Percentiles rank a stretch among this genome's conserved stretches.
These are phyloP conservation scores for Vaccinium vitisidaea DNA, from an alignment of 148 eudicot species.

Conservation along the genomic window DNA sequence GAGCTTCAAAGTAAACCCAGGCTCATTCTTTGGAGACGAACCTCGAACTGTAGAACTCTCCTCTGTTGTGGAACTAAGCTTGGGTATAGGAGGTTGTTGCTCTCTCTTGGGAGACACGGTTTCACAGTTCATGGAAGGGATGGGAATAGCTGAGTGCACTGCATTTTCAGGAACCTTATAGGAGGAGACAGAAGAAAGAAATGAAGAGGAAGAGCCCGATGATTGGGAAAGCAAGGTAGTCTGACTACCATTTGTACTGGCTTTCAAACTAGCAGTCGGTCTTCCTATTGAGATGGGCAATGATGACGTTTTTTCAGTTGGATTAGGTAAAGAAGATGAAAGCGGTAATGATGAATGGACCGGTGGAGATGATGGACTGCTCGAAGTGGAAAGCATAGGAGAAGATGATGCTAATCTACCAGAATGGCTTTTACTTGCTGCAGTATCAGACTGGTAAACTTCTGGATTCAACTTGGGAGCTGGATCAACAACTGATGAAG, in stretches of 20 bases:
- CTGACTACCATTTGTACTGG: conserved; percentile 31
- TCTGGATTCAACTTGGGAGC: conserved; percentile 19
- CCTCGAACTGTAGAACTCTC: conserved; percentile 12
- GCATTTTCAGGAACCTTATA: conserved; percentile 21
- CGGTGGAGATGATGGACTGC: conserved; percentile 25
- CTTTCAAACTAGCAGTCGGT: conserved; percentile 24
- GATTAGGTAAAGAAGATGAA: conserved; percentile 29
- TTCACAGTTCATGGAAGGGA: conserved; percentile 26
- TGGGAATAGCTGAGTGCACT: conserved; percentile 20
- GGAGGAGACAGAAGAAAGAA: conserved; percentile 28
- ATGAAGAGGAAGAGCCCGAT: conserved; percentile 29
- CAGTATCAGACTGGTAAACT: conserved; percentile 26
- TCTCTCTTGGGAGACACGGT: conserved; percentile 23
- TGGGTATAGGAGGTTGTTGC: conserved; percentile 30
- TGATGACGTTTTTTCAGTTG: conserved; percentile 27
- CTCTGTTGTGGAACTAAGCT: conserved; percentile 24
- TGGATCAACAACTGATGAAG: conserved; percentile 19
- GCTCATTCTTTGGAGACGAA: conserved; percentile 33
- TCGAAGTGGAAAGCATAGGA: conserved; percentile 24
- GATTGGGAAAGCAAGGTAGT: conserved; percentile 31
- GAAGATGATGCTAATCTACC: conserved; percentile 13
- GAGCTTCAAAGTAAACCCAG: conserved; percentile 24
- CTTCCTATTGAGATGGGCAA: conserved; percentile 17
- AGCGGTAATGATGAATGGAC: conserved; percentile 20
- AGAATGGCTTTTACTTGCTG: conserved; percentile 26